phyloP scores from a whole-genome alignment of 169 alveolate genomes.

The Eimeria sp. region DNA sequence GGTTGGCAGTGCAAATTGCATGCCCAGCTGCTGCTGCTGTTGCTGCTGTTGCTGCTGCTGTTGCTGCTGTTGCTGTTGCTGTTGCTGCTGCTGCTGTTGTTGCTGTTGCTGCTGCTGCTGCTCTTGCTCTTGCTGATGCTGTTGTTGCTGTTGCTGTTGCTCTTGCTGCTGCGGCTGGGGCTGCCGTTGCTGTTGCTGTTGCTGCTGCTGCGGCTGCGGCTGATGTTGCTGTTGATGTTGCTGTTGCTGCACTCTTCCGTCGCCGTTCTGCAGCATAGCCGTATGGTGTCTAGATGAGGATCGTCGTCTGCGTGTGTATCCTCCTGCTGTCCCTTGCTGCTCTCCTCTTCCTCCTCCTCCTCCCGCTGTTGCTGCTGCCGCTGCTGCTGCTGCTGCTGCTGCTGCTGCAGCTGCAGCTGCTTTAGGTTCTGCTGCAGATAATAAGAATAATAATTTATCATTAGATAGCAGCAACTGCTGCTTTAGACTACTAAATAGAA shows the following conservation, averaged over 20 bases:
- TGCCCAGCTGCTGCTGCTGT: conserved; percentile 14
- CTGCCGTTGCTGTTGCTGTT: conserved; percentile 11
- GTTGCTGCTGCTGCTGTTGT: too few relatives aligned
- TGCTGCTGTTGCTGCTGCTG: conserved; percentile 21
- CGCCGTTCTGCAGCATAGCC: background rate
- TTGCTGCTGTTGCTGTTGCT: background rate
- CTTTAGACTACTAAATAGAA: conserved; percentile 1
- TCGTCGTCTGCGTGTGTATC: too few relatives aligned
- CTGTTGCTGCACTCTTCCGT: background rate
- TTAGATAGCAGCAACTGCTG: conserved; percentile 53
- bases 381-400: too few relatives aligned
- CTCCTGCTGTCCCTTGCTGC: too few relatives aligned
- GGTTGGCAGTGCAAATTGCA: too few relatives aligned
- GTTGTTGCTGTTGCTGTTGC: background rate
- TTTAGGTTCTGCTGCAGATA: background rate
- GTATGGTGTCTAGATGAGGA: background rate
- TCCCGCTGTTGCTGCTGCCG: too few relatives aligned
- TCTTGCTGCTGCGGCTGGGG: background rate
- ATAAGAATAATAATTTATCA: conserved; percentile 11
- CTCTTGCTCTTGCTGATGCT: background rate
- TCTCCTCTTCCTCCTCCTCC: too few relatives aligned
- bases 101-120: background rate
- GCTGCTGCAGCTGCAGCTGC: background rate
- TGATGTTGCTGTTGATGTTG: conserved; percentile 11
- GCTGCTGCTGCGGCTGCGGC: conserved; percentile 17